Conservation (phyloP, 225 moss, liverwort and hornwort species). For the Takakia lepidozioides region DNA sequence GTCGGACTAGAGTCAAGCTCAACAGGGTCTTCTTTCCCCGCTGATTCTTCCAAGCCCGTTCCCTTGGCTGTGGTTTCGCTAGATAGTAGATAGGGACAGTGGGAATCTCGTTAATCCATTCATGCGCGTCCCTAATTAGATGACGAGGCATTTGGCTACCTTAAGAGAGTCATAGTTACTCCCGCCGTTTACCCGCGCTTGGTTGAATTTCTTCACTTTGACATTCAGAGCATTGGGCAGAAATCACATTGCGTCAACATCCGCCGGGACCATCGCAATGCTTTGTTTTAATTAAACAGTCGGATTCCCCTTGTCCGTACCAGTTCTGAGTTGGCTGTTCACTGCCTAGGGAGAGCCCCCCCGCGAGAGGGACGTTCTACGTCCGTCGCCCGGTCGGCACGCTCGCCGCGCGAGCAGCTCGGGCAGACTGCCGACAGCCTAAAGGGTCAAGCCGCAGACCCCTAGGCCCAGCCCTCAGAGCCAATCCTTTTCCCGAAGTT, state of each 20-base stretch:
- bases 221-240: too few relatives aligned
- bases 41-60: slow-evolving; percentile 4
- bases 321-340: too few relatives aligned
- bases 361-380: background rate
- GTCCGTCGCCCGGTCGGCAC: background rate
- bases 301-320: too few relatives aligned
- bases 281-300: slow-evolving; percentile 1
- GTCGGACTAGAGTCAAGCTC: slow-evolving; percentile 5
- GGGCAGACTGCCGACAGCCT: slow-evolving; percentile 4
- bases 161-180: too few relatives aligned
- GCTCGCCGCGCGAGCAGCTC: slow-evolving; percentile 11
- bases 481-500: slow-evolving; percentile 23
- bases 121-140: slow-evolving; percentile 5
- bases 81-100: slow-evolving; percentile 4
- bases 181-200: slow-evolving; percentile 1
- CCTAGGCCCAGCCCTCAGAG: slow-evolving; percentile 8
- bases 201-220: too few relatives aligned
- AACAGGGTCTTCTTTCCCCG: slow-evolving; percentile 5
- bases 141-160: slow-evolving; percentile 9
- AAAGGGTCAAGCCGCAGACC: slow-evolving; percentile 1
- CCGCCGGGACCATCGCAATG: too few relatives aligned
- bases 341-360: too few relatives aligned
- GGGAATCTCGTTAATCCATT: slow-evolving; percentile 5
- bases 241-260: too few relatives aligned
- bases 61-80: slow-evolving; percentile 4